phyloP scores from a whole-genome alignment of 306 rosid species.

The Prunus campanulata region DNA sequence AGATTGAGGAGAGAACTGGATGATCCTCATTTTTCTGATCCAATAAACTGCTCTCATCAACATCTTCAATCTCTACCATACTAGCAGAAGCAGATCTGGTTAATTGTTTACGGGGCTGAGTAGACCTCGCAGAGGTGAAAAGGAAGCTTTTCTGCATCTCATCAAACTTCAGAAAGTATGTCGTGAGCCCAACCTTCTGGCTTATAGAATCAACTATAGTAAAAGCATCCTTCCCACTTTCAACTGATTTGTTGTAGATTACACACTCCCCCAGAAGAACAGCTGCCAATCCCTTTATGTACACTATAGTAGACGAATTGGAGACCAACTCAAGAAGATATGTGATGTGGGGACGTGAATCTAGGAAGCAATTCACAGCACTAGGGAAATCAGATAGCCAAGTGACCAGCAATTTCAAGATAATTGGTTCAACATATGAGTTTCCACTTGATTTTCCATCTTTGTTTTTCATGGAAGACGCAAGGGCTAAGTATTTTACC shows the following conservation, averaged over 20 bases:
- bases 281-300: conserved; percentile 74
- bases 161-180: conserved; percentile 76
- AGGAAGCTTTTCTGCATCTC: conserved; percentile 72
- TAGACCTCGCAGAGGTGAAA: conserved; percentile 54
- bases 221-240: conserved; percentile 68
- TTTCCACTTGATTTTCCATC: conserved; percentile 61
- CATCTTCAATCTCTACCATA: conserved; percentile 76
- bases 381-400: conserved; percentile 84
- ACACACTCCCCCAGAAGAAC: conserved; percentile 92
- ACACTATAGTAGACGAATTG: conserved; percentile 67
- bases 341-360: conserved; percentile 87
- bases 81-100: conserved; percentile 86
- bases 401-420: conserved; percentile 74
- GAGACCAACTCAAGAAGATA: conserved; percentile 82
- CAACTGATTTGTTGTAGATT: conserved; percentile 70
- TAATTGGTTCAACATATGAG: conserved; percentile 59
- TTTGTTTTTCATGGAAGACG: conserved; percentile 74
- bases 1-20: conserved; percentile 71
- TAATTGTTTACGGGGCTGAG: conserved; percentile 48
- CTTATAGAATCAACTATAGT: conserved; percentile 73
- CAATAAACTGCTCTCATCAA: conserved; percentile 44
- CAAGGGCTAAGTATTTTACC: conserved; percentile 84
- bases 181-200: conserved; percentile 86
- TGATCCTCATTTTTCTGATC: conserved; percentile 58
- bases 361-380: conserved; percentile 88